Evolutionary conservation across 192 early-diverging fungal genomes (phyloP), one percentile per base, ranked within the genome.

Genomic region (Rhizophagus clarus): DNA sequence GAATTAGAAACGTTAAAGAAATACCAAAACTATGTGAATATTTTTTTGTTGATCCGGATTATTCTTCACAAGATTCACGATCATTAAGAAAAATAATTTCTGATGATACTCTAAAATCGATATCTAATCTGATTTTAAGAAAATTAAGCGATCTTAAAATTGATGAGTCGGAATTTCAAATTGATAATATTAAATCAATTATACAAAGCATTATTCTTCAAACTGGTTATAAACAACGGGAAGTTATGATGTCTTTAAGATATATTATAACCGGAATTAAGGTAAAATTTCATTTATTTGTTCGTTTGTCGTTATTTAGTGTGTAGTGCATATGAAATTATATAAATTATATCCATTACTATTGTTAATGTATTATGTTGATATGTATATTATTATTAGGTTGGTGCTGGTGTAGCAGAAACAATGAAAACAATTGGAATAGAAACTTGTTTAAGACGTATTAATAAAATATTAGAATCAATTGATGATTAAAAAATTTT

Each of bases 241-340:
- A 88, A 11, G 87, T 89, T 4, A 90, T 92, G 92, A 89, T 91
- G 81, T 87, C 88, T 28, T 82, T 93, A 34, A 82, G 93, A 26
- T 92, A 89, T 80, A 87, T 86, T 4, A 85, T 93, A 2, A 93
- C 93, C 8, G 93, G 92, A 20, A 85, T 86, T 22, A 84, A 83
- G 82, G 85, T 84, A 81, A 28, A 42, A 34, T 15, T 9, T 26
- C 37, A 37, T 76, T 24, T 70, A 22, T 29, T 74, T 45, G 42
- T 45, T 45, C 1, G 12, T 45, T 45, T 10, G 9, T 40, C 40
- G 32, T 32, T 40, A 40, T 40, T 40, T 40, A 40, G 6, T 40
- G 34, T 37, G 34, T 37, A 5, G 5, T 37, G 34, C 34, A 37
- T 37, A 37, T 37, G 5, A 42, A 42, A 42, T 42, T 42, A 42